These are phyloP conservation scores for Wolfiporia cocos DNA, from an alignment of 1,284 basidiomycete species.

Conservation along the genomic window DNA sequence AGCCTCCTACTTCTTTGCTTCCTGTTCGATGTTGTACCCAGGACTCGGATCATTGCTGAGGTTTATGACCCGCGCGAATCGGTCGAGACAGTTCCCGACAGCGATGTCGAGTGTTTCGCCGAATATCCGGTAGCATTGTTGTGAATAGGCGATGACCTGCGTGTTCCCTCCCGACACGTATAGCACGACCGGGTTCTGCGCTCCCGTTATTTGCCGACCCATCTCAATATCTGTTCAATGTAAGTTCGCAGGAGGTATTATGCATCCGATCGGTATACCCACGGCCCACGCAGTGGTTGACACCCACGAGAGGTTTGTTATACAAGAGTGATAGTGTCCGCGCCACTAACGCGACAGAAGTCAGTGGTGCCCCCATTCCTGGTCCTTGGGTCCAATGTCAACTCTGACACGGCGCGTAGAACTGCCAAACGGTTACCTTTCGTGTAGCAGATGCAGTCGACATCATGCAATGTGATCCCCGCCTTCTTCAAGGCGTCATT, in stretches of 20 bases:
- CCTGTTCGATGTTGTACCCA: constrained; percentile 98
- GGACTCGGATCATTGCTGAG: constrained; percentile 95
- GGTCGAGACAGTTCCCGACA: constrained; percentile 96
- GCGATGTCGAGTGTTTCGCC: constrained; percentile 99
- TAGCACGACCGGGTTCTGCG: constrained; percentile 93
- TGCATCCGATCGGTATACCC: constrained; percentile 30
- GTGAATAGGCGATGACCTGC: constrained; percentile 98
- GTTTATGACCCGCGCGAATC: constrained; percentile 95
- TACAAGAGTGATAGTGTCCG: constrained; percentile 87
- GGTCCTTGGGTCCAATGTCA: constrained; percentile 54
- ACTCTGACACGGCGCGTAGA: no score
- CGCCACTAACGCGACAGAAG: constrained; percentile 94
- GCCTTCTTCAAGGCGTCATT: constrained; percentile 76
- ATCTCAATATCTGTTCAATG: constrained; percentile 89
- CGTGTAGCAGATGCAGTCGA: constrained; percentile 96
- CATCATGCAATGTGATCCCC: constrained; percentile 62
- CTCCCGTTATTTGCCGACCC: constrained; percentile 93
- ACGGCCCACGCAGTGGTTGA: constrained; percentile 99
- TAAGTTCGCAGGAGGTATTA: not conserved
- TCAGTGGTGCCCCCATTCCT: constrained; percentile 97
- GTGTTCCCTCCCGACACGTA: constrained; percentile 99
- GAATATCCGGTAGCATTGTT: constrained; percentile 96
- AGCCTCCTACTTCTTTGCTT: constrained; percentile 77
- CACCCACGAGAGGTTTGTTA: constrained; percentile 89
- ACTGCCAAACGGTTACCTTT: constrained; percentile 73